A percentile compares a stretch with the other conserved stretches of the same genome.
Evolutionary conservation across 805 yeast species (phyloP).

Genomic region (Saccharomycopsis synnaedendra): DNA sequence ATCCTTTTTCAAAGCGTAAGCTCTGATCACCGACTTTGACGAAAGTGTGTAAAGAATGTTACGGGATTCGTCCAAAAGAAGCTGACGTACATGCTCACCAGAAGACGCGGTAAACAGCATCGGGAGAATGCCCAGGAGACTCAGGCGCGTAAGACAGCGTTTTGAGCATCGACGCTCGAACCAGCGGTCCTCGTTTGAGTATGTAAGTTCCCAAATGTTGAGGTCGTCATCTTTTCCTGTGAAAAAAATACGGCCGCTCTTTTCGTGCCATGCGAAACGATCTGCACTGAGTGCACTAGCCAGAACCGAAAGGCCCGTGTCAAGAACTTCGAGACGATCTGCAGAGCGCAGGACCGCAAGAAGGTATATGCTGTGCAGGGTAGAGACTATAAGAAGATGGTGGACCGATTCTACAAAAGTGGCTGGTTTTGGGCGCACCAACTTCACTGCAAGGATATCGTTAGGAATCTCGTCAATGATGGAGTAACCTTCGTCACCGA

Average conservation of each 20-base stretch:
- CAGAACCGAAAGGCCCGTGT: constrained; percentile 74
- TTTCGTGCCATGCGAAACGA: constrained; percentile 44
- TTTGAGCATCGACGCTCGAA: constrained; percentile 75
- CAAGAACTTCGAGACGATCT: constrained; percentile 54
- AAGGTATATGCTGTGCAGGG: constrained; percentile 61
- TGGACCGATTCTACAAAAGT: constrained; percentile 73
- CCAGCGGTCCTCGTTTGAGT: constrained; percentile 78
- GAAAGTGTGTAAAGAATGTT: constrained; percentile 73
- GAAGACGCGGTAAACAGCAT: constrained; percentile 2
- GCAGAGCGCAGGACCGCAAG: constrained; percentile 49
- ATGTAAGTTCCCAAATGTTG: constrained; percentile 80
- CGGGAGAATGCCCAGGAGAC: constrained; percentile 42
- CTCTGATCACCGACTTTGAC: constrained; percentile 68
- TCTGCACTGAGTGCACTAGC: constrained; percentile 67
- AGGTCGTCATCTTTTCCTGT: constrained; percentile 69
- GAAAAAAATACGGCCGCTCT: constrained; percentile 73
- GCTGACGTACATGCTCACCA: constrained; percentile 51
- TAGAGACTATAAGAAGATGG: constrained; percentile 63
- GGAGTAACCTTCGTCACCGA: constrained; percentile 51
- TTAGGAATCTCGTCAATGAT: constrained; percentile 76
- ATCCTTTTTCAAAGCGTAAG: constrained; percentile 39
- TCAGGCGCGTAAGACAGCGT: constrained; percentile 68
- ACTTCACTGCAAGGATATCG: constrained; percentile 61
- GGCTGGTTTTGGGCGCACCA: constrained; percentile 73
- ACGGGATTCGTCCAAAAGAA: constrained; percentile 69